Conservation (phyloP, 768 basidiomycete species). For the Termitomyces sp. region DNA sequence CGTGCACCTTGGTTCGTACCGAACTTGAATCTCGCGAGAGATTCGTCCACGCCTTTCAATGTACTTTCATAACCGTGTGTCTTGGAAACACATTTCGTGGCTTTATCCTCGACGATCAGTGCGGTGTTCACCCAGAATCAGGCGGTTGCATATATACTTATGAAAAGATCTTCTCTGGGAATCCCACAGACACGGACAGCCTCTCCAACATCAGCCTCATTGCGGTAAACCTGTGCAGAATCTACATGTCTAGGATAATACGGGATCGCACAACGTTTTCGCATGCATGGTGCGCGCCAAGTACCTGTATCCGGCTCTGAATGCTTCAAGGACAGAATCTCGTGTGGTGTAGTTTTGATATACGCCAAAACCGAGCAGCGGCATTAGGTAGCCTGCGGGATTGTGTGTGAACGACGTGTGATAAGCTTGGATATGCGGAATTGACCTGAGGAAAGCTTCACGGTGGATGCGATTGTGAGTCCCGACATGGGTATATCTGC, state of each 20-base stretch:
- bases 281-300: background rate
- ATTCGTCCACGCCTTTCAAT: constrained; percentile 50
- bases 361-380: constrained; percentile 65
- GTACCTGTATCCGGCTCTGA: constrained; percentile 62
- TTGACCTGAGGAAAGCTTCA: constrained; percentile 16
- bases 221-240: constrained; percentile 64
- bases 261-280: background rate
- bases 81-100: constrained; percentile 56
- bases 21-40: constrained; percentile 51
- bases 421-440: background rate
- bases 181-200: constrained; percentile 54
- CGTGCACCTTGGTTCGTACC: constrained; percentile 29
- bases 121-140: background rate
- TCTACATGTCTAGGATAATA: constrained; percentile 54
- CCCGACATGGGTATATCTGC: too few relatives aligned
- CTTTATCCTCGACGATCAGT: constrained; percentile 25
- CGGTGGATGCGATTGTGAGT: constrained; percentile 18
- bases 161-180: constrained; percentile 55
- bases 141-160: constrained; percentile 50
- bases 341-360: constrained; percentile 58
- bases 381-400: constrained; percentile 46
- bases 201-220: constrained; percentile 56
- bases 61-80: constrained; percentile 61
- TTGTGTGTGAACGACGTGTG: background rate
- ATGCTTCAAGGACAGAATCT: constrained; percentile 52